Evolutionary conservation across 1,284 basidiomycete species (phyloP), one percentile per base, ranked within the genome.

Genomic region (Pascua sp.): DNA sequence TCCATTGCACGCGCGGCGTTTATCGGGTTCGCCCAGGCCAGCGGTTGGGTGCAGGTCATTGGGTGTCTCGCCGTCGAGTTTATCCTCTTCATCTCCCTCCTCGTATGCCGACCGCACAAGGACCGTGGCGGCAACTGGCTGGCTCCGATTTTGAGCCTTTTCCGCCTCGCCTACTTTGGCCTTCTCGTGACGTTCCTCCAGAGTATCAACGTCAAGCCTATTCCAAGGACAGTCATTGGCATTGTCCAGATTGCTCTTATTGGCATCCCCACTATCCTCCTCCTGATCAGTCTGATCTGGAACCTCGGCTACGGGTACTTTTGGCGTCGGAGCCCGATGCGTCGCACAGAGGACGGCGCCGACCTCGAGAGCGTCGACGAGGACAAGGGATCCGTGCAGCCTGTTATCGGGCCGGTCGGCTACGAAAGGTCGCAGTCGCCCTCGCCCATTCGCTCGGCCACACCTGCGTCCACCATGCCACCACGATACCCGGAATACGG

Each of bases 221-320:
- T 78, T 44, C 59, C 66, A 1, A 55, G 72, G 45, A 76, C 77
- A 0, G 66, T 78, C 56, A 67, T 78, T 37, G 77, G 72, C 5
- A 70, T 78, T 51, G 77, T 77, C 41, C 64, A 69, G 48, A 72
- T 79, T 40, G 77, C 70, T 8, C 50, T 76, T 10, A 73, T 75
- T 47, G 77, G 76, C 49, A 62, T 79, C 12, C 73, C 76, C 1
- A 68, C 68, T 10, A 53, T 79, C 10, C 42, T 78, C n/a, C 68
- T 97, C 78, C 73, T 93, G 64, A 82, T 96, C 36, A 91, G 92
- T 10, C 86, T 92, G 2, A 72, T 95, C 53, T 92, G 89, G 45
- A 95, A 94, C 71, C 82, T 92, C 9, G 82, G 68, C 47, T 77
- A 77, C 58, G 76, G 75, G 10, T 70, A 69, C 51, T 57, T 68